Evolutionary conservation across 192 early-diverging fungal species (phyloP).

Genomic region (Coemansia sp.): DNA sequence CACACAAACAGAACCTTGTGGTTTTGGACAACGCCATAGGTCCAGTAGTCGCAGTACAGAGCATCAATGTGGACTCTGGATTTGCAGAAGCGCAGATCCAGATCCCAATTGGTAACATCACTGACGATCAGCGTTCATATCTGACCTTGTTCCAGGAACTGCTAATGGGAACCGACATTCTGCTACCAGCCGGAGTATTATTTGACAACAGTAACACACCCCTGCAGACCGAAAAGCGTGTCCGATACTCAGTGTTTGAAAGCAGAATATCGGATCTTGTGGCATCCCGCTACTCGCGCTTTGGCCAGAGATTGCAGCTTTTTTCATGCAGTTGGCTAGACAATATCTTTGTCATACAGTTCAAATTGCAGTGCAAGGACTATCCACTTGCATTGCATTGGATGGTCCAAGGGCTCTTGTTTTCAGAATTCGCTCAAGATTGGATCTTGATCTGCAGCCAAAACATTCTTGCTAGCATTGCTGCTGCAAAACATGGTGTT

Average conservation of each 20-base stretch:
- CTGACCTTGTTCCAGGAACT: slow-evolving; percentile 77
- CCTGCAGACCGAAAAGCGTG: slow-evolving; percentile 4
- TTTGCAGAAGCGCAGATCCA: slow-evolving; percentile 65
- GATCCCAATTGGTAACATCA: slow-evolving; percentile 56
- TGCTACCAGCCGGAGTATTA: slow-evolving; percentile 48
- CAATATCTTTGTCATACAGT: slow-evolving; percentile 61
- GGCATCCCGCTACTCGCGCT: slow-evolving; percentile 52
- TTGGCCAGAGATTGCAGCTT: slow-evolving; percentile 20
- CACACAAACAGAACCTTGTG: slow-evolving; percentile 12
- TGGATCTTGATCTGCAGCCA: slow-evolving; percentile 67
- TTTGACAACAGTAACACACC: slow-evolving; percentile 11
- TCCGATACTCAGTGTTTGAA: slow-evolving; percentile 40
- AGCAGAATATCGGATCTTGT: slow-evolving; percentile 53
- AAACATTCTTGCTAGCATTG: slow-evolving; percentile 66
- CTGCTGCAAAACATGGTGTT: slow-evolving; percentile 69
- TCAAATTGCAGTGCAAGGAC: slow-evolving; percentile 19
- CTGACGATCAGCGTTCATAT: slow-evolving; percentile 65
- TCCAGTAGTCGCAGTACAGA: slow-evolving; percentile 59
- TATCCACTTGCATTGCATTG: slow-evolving; percentile 48
- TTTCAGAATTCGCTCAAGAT: slow-evolving; percentile 68
- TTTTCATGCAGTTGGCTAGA: slow-evolving; percentile 57
- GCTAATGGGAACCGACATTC: slow-evolving; percentile 61
- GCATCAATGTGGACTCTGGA: slow-evolving; percentile 67
- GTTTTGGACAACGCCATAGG: slow-evolving; percentile 16
- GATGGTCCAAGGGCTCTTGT: slow-evolving; percentile 61